phyloP scores from a whole-genome alignment of 192 early-diverging fungal species.

The Haplosporangium gracile region DNA sequence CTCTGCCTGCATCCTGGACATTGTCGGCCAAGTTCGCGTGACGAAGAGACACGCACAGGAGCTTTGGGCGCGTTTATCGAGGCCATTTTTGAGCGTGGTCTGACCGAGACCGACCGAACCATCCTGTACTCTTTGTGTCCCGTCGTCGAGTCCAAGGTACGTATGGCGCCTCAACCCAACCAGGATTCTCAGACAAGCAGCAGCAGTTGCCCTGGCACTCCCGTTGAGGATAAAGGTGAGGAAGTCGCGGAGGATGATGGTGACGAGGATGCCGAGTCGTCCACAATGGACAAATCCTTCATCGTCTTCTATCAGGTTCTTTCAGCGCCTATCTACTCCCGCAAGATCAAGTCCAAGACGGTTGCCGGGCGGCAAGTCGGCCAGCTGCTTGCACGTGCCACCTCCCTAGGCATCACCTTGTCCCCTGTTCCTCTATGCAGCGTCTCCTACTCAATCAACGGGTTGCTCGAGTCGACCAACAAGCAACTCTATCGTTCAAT shows the following conservation, averaged over 20 bases:
- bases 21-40: constrained; percentile 11
- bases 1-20: background rate
- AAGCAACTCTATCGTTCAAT: constrained; percentile 11
- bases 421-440: background rate
- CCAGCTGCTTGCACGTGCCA: constrained; percentile 10
- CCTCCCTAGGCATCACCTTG: constrained; percentile 9
- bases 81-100: constrained; percentile 11
- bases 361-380: constrained; percentile 5
- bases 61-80: constrained; percentile 18
- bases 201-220: background rate
- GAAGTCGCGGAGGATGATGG: background rate
- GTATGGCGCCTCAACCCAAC: constrained; percentile 3
- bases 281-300: constrained; percentile 8
- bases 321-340: background rate
- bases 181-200: background rate
- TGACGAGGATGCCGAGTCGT: constrained; percentile 3
- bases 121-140: constrained; percentile 4
- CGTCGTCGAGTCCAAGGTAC: constrained; percentile 2
- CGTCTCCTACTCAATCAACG: background rate
- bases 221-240: background rate
- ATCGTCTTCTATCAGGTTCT: constrained; percentile 11
- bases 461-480: constrained; percentile 15
- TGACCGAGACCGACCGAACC: constrained; percentile 1
- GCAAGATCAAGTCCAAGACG: constrained; percentile 19
- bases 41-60: constrained; percentile 20